phyloP scores from a whole-genome alignment of 495 filamentous ascomycete species.

The Hypoxylon intermedium region DNA sequence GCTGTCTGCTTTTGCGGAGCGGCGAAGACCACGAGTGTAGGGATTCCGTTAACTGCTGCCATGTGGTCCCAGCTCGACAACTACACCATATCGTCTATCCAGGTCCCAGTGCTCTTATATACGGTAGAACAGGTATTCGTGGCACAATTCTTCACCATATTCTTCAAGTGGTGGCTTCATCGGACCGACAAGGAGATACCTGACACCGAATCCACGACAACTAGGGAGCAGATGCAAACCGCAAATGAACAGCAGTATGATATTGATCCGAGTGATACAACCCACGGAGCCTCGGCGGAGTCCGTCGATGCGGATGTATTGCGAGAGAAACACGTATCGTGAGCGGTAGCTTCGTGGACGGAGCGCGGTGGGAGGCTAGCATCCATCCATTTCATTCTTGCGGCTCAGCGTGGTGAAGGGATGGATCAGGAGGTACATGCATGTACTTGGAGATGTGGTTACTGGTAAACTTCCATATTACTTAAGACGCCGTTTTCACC shows the following conservation, averaged over 20 bases:
- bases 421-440: too few species aligned
- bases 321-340: constrained; percentile 17
- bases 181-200: constrained; percentile 35
- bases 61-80: constrained; percentile 62
- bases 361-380: too few species aligned
- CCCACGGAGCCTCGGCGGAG: neutral
- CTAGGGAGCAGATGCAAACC: constrained; percentile 17
- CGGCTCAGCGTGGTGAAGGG: too few species aligned
- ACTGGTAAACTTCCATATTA: too few species aligned
- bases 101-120: constrained; percentile 62
- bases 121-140: constrained; percentile 65
- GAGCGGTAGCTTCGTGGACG: neutral
- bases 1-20: constrained; percentile 65
- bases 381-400: too few species aligned
- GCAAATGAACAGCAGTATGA: neutral
- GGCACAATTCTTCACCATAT: constrained; percentile 61
- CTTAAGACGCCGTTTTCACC: too few species aligned
- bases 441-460: too few species aligned
- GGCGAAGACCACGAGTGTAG: constrained; percentile 63
- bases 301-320: neutral
- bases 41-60: constrained; percentile 59
- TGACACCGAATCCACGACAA: constrained; percentile 28
- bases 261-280: neutral
- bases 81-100: constrained; percentile 58
- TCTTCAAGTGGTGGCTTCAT: constrained; percentile 57